Evolutionary conservation across 2,329 filamentous ascomycete species (phyloP).

Genomic region (Penicillium sp.): DNA sequence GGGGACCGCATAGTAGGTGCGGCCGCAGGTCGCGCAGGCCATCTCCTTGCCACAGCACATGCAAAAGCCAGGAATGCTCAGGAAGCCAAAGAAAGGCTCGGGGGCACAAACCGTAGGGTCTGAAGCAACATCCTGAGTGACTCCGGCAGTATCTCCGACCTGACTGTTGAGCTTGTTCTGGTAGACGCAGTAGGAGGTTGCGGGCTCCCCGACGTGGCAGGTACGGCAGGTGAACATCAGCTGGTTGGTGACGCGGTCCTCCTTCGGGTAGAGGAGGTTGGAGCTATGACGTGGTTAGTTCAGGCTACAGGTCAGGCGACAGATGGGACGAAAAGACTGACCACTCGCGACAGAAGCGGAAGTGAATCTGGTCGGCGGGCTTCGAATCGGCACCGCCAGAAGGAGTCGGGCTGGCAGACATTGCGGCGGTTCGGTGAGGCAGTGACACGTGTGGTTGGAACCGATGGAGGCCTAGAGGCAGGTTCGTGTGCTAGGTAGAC

Average conservation of each 20-base stretch:
- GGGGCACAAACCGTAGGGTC: slow-evolving; percentile 94
- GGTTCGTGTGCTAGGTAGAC: not conserved
- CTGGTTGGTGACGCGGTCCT: slow-evolving; percentile 79
- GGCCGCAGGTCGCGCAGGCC: slow-evolving; percentile 55
- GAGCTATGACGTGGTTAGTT: slow-evolving; percentile 58
- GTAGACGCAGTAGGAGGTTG: slow-evolving; percentile 88
- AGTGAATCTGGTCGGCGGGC: slow-evolving; percentile 76
- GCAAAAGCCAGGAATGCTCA: slow-evolving; percentile 46
- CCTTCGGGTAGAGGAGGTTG: slow-evolving; percentile 97
- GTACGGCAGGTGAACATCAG: slow-evolving; percentile 96
- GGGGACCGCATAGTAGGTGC: slow-evolving; percentile 25
- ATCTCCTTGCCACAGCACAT: slow-evolving; percentile 61
- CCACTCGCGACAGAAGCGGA: slow-evolving; percentile 98
- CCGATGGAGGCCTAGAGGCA: not conserved
- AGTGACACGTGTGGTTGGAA: not conserved
- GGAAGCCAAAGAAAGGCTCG: slow-evolving; percentile 11
- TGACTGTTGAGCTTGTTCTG: slow-evolving; percentile 91
- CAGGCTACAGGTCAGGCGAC: slow-evolving; percentile 3
- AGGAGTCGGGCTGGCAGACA: slow-evolving; percentile 48
- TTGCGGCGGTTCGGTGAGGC: slow-evolving; percentile 11
- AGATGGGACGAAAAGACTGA: slow-evolving; percentile 37
- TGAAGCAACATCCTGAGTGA: slow-evolving; percentile 93
- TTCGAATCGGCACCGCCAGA: slow-evolving; percentile 42
- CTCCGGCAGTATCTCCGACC: slow-evolving; percentile 92
- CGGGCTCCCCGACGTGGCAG: slow-evolving; percentile 86